Base-by-base conservation (phyloP, 331 rosid genomes). In the Acacia concinna region DNA sequence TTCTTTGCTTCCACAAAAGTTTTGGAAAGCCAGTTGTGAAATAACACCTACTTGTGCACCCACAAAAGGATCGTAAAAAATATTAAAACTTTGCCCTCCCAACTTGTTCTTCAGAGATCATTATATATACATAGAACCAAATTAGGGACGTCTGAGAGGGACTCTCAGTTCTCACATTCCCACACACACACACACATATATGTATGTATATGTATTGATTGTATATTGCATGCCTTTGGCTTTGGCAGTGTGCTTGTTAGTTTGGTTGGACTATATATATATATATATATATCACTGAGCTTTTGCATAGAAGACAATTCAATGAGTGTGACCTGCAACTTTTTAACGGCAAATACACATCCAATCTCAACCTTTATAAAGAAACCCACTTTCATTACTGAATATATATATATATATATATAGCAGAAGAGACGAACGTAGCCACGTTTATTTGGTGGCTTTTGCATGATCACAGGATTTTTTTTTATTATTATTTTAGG, bases 21-120 rank as follows among this genome's bases (percentile, higher is more conserved):
- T 34, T 73, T 68, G 40, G 74, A 70, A 77, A 84, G 80, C 89
- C 76, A 79, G 57, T 80, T 76, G 79, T 74, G 74, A 83, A 74
- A 51, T 78, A 60, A 74, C 74, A 80, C 79, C 68, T 34, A 79
- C 73, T 71, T 68, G 78, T 73, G 71, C 80, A 76, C 81, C 70
- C 68, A 40, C 35, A 63, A 54, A 81, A 44, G 60, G 70, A 57
- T 70, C 21, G 65, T 63, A 0, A 66, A 56, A 74, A 78, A 37
- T 4, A n/a, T 21, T 23, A 32, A 32, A 79, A 49, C 75, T 75
- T 84, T 80, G 30, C 34, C 68, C 28, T 77, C 10, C 8, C 73
- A 66, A 64, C 74, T 75, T 44, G 73, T 56, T 81, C 66, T 75
- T 80, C 34, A 54, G 54, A 71, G 52, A 37, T 64, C 7, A 40